These are phyloP conservation scores for Tetrahymena borealis DNA, from an alignment of 73 alveolate species.

Conservation along the genomic window DNA sequence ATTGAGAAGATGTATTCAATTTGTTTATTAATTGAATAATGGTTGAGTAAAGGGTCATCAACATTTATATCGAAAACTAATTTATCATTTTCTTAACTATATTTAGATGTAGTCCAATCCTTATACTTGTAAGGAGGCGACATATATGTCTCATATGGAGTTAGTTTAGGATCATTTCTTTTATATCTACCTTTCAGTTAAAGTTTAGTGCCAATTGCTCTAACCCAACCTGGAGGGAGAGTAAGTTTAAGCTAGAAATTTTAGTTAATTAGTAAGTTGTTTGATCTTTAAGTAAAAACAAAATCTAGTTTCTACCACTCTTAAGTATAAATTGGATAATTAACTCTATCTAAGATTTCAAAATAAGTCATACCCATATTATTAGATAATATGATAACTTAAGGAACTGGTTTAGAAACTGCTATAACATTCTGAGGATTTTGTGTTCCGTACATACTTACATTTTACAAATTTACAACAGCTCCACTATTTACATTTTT, in stretches of 20 bases:
- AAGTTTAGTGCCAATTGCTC: background rate
- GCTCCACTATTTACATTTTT: background rate
- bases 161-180: background rate
- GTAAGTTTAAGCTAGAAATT: background rate
- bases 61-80: background rate
- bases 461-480: background rate
- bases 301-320: background rate
- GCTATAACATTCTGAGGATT: background rate
- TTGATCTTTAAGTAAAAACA: background rate
- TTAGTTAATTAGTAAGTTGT: background rate
- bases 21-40: background rate
- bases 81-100: background rate
- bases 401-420: background rate
- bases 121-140: background rate
- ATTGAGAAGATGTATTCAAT: background rate
- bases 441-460: background rate
- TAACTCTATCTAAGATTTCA: background rate
- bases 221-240: background rate
- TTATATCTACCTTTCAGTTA: background rate
- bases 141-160: background rate
- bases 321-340: background rate
- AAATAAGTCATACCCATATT: background rate
- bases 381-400: background rate
- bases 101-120: background rate
- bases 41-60: background rate